Conservation (phyloP, 2,329 filamentous ascomycete genomes). For the Aspergillus oerlinghausenensis region DNA sequence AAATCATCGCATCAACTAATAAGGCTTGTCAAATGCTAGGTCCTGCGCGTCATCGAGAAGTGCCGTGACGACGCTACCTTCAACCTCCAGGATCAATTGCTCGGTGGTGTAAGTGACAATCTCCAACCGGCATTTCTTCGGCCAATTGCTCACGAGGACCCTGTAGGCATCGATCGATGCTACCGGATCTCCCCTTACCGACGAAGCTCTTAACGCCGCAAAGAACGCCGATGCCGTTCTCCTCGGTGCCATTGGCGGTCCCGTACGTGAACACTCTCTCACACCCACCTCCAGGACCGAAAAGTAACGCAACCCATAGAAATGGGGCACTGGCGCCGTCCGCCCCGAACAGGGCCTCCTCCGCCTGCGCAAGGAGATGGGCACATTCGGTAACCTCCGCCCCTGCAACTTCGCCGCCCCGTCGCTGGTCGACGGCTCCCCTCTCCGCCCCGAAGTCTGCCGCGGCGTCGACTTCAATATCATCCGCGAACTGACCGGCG, state of each 20-base stretch:
- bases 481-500: conserved; percentile 84
- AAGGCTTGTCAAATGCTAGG: conserved; percentile 43
- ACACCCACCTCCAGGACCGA: background rate
- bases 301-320: conserved; percentile 34
- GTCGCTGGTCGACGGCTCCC: conserved; percentile 75
- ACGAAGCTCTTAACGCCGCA: conserved; percentile 75
- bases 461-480: conserved; percentile 87
- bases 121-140: background rate
- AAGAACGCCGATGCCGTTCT: conserved; percentile 85
- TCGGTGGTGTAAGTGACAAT: conserved; percentile 73
- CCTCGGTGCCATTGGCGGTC: conserved; percentile 91
- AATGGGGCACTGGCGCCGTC: conserved; percentile 88
- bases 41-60: conserved; percentile 74
- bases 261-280: conserved; percentile 45
- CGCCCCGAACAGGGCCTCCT: conserved; percentile 92
- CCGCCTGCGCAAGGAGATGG: conserved; percentile 85
- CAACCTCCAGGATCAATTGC: conserved; percentile 82
- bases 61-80: conserved; percentile 69
- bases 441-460: conserved; percentile 81
- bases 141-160: background rate
- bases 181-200: conserved; percentile 71
- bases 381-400: conserved; percentile 89
- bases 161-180: conserved; percentile 80
- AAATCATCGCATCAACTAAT: background rate
- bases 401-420: conserved; percentile 95